phyloP scores from a whole-genome alignment of 257 asterid genomes.

The Anisodus tanguticus region DNA sequence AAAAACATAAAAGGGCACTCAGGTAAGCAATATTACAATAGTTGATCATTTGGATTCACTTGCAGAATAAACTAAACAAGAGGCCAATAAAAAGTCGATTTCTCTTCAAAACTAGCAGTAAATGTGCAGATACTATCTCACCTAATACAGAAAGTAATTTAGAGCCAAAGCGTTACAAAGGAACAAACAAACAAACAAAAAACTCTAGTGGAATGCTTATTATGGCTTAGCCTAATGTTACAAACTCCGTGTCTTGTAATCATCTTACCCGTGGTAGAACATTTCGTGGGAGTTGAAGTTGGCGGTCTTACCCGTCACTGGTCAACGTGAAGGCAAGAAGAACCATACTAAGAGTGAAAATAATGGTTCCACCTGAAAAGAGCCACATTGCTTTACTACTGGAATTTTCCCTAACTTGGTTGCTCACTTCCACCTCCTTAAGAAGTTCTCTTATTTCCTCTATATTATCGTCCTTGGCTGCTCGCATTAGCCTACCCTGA shows the following conservation, averaged over 20 bases:
- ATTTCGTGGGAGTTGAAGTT: conserved; percentile 2
- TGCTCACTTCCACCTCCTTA: conserved; percentile 61
- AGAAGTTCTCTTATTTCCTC: conserved; percentile 70
- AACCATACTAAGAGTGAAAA: conserved; percentile 62
- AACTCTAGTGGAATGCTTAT: neutral
- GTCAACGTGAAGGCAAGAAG: conserved; percentile 65
- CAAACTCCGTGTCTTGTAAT: neutral
- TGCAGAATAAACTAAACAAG: neutral
- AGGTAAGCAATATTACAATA: neutral
- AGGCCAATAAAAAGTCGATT: neutral
- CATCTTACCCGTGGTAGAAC: conserved; percentile 16
- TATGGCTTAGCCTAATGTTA: conserved; percentile 10
- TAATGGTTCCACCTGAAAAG: conserved; percentile 75
- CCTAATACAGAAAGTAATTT: neutral
- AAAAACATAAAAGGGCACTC: neutral
- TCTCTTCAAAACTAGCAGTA: conserved; percentile 10
- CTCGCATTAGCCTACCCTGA: conserved; percentile 63
- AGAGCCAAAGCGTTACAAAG: conserved; percentile 13
- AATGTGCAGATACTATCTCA: neutral
- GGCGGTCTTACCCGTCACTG: conserved; percentile 68
- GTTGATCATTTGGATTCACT: neutral
- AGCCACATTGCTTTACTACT: conserved; percentile 63
- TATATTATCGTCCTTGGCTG: conserved; percentile 88
- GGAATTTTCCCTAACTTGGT: conserved; percentile 46
- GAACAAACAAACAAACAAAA: neutral